Percentiles rank a stretch among this genome's conserved stretches.
These are phyloP conservation scores for Populus tremula DNA, from an alignment of 345 rosid genomes.

Conservation along the genomic window DNA sequence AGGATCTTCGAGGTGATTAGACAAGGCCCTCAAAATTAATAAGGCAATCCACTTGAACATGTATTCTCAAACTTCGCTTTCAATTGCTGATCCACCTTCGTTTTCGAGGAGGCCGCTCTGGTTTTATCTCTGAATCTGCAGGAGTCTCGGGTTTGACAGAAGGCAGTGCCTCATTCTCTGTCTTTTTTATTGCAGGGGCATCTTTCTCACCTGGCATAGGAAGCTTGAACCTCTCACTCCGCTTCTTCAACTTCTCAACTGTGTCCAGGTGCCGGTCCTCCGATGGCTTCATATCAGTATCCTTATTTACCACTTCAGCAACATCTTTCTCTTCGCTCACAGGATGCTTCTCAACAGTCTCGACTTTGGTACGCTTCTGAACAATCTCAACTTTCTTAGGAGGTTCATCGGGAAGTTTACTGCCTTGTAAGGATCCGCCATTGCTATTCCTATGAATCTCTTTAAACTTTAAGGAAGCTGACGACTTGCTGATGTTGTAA, in stretches of 20 bases:
- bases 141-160: constrained; percentile 51
- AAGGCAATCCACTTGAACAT: constrained; percentile 5
- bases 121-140: constrained; percentile 67
- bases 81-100: constrained; percentile 82
- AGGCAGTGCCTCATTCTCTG: constrained; percentile 57
- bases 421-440: constrained; percentile 39
- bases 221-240: constrained; percentile 95
- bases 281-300: constrained; percentile 44
- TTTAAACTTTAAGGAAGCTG: constrained; percentile 61
- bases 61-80: constrained; percentile 10
- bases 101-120: constrained; percentile 86
- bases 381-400: constrained; percentile 35
- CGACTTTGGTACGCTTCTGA: constrained; percentile 37
- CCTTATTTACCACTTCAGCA: constrained; percentile 53
- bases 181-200: constrained; percentile 47
- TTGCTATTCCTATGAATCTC: constrained; percentile 47
- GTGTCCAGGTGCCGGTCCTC: constrained; percentile 83
- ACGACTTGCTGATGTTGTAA: constrained; percentile 47
- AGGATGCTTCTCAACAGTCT: constrained; percentile 37
- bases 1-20: constrained; percentile 11
- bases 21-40: background rate
- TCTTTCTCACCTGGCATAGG: constrained; percentile 88
- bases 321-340: constrained; percentile 44
- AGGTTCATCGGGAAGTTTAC: constrained; percentile 32
- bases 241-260: constrained; percentile 93